Percentiles rank a stretch among this genome's conserved stretches.
Evolutionary conservation across 2,329 filamentous ascomycete species (phyloP).

Genomic region (Colletotrichum cuscutae): DNA sequence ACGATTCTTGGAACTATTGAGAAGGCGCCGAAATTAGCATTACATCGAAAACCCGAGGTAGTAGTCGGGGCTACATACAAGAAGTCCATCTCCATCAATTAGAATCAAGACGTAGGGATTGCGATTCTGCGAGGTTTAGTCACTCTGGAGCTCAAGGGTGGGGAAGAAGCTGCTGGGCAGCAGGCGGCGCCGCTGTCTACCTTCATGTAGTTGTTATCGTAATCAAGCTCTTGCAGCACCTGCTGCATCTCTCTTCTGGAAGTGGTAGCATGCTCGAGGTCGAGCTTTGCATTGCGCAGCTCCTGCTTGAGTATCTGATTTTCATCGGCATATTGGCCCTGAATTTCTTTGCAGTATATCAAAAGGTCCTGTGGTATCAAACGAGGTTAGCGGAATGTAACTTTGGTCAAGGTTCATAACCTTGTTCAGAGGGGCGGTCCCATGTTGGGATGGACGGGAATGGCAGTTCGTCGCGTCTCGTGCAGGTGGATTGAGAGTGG

Average conservation of each 20-base stretch:
- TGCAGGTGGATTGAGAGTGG: neutral
- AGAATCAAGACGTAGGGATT: conserved; percentile 70
- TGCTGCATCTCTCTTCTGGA: conserved; percentile 62
- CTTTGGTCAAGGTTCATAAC: conserved; percentile 1
- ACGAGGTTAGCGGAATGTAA: conserved; percentile 1
- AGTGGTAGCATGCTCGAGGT: conserved; percentile 60
- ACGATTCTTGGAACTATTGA: conserved; percentile 65
- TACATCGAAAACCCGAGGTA: neutral
- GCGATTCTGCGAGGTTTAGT: conserved; percentile 50
- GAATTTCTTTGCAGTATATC: conserved; percentile 55
- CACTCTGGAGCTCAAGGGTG: neutral
- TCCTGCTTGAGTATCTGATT: conserved; percentile 53
- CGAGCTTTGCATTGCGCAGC: conserved; percentile 57
- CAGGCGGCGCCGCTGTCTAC: conserved; percentile 45
- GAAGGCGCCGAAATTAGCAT: conserved; percentile 12
- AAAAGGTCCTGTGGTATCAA: conserved; percentile 54
- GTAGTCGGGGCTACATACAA: conserved; percentile 52
- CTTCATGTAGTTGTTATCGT: conserved; percentile 55
- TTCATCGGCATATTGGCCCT: conserved; percentile 55
- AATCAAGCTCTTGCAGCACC: conserved; percentile 51
- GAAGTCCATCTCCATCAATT: conserved; percentile 71
- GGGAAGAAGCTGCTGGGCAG: conserved; percentile 12
- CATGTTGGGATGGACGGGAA: neutral
- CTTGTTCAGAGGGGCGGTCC: neutral
- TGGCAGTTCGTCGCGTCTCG: conserved; percentile 3